Base-by-base conservation (phyloP, 495 filamentous ascomycete genomes). In the Lindgomyces ingoldianus region DNA sequence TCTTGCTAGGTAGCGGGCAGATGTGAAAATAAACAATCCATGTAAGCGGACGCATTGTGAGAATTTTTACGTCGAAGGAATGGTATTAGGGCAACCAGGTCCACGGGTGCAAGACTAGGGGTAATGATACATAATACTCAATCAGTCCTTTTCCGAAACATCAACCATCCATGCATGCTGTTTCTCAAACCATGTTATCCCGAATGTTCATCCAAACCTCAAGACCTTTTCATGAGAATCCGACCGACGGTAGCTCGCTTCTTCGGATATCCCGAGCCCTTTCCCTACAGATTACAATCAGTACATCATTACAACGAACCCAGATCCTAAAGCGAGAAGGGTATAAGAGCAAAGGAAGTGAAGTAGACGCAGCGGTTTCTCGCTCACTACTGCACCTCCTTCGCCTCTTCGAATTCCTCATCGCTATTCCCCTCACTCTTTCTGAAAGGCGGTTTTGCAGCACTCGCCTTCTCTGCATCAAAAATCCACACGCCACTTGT, bases 401-500 rank as follows among this genome's bases (percentile, higher is more conserved):
- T 39, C 33, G 33, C 33, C 33, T 39, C 33, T 14, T 39, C 33
- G 14, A 39, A 39, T 9, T 42, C 18, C 33, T 6, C 33, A 39
- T 39, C 33, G 6, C 14, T 6, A 6, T 39, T 6, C 6, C 33
- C 33, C 33, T 39, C 33, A 39, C 33, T 39, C 33, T 53, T 21
- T 29, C 52, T 44, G 33, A 74, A 74, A 11, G 71, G 71, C 53
- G 74, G 71, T 64, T 77, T 75, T 26, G 74, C 78, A 63, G 79
- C 74, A 18, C 74, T 80, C 18, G 85, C 85, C 74, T 91, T 91
- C 36, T 77, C 76, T 24, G 72, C 66, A 73, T 95, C 89, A 74
- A 91, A 97, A 39, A 89, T 79, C 93, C 93, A 97, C 22, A 97
- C 82, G 2, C 93, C 93, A 57, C 86, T 88, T 8, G 93, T 96